Percentiles rank a stretch among this genome's conserved stretches.
These are phyloP conservation scores for Cadophora malorum DNA, from an alignment of 2,329 filamentous ascomycete species.

Conservation along the genomic window DNA sequence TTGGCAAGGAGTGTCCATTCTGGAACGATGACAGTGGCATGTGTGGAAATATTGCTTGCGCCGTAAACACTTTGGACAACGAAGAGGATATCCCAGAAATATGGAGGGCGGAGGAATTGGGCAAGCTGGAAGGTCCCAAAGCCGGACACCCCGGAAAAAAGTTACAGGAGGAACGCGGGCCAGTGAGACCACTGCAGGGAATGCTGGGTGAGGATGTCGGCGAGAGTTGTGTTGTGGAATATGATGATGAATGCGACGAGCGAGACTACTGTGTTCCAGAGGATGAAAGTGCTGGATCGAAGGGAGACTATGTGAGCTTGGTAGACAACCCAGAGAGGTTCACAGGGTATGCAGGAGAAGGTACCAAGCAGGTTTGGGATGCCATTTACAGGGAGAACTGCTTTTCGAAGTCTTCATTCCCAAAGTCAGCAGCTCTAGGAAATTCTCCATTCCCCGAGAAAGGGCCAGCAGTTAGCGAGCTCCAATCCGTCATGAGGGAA, in stretches of 20 bases:
- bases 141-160: conserved; percentile 85
- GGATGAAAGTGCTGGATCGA: conserved; percentile 83
- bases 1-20: conserved; percentile 93
- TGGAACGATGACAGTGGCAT: conserved; percentile 93
- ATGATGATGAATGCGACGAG: conserved; percentile 96
- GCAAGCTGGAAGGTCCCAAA: conserved; percentile 88
- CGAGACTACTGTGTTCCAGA: conserved; percentile 97
- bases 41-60: conserved; percentile 96
- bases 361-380: conserved; percentile 91
- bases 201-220: conserved; percentile 84
- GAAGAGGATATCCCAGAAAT: conserved; percentile 92
- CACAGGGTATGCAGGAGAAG: conserved; percentile 88
- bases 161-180: conserved; percentile 71
- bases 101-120: conserved; percentile 90
- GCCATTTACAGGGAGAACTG: conserved; percentile 98
- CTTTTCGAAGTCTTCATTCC: conserved; percentile 75
- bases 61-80: conserved; percentile 92
- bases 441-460: conserved; percentile 43
- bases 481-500: conserved; percentile 65
- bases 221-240: conserved; percentile 96
- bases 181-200: conserved; percentile 78
- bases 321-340: conserved; percentile 94
- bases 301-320: conserved; percentile 96
- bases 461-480: conserved; percentile 62
- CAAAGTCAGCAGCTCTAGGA: conserved; percentile 62